phyloP scores from a whole-genome alignment of 2,329 filamentous ascomycete species.

The Chaetoscypha palmicola region DNA sequence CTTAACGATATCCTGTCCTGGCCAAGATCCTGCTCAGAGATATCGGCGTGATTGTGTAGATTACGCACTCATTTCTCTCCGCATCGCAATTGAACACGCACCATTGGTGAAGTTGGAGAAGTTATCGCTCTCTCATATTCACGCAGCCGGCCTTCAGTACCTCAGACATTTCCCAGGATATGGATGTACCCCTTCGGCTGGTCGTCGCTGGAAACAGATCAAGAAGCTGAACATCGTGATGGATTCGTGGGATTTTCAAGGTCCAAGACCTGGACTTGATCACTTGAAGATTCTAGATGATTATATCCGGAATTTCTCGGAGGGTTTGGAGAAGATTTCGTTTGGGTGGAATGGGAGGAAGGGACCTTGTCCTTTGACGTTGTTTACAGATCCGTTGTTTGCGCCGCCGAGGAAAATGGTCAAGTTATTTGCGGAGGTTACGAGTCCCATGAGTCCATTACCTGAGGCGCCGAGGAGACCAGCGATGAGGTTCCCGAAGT shows the following conservation, averaged over 20 bases:
- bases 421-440: slow-evolving; percentile 60
- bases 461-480: slow-evolving; percentile 45
- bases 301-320: slow-evolving; percentile 66
- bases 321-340: slow-evolving; percentile 58
- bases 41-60: slow-evolving; percentile 75
- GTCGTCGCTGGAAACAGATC: slow-evolving; percentile 71
- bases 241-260: slow-evolving; percentile 60
- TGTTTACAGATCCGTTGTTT: slow-evolving; percentile 60
- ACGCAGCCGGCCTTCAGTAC: slow-evolving; percentile 70
- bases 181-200: slow-evolving; percentile 65
- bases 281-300: slow-evolving; percentile 75
- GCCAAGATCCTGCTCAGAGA: slow-evolving; percentile 59
- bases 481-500: slow-evolving; percentile 57
- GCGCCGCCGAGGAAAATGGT: slow-evolving; percentile 44
- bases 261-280: slow-evolving; percentile 53
- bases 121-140: slow-evolving; percentile 66
- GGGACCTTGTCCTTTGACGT: slow-evolving; percentile 66
- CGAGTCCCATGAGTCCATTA: slow-evolving; percentile 56
- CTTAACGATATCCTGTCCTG: slow-evolving; percentile 69
- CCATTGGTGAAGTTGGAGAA: slow-evolving; percentile 58
- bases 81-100: slow-evolving; percentile 73
- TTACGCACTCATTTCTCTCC: slow-evolving; percentile 80
- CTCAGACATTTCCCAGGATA: slow-evolving; percentile 68
- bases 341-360: slow-evolving; percentile 72
- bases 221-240: slow-evolving; percentile 65